These are phyloP conservation scores for Cyanodermella asteris DNA, from an alignment of 2,329 filamentous ascomycete species.

Conservation along the genomic window DNA sequence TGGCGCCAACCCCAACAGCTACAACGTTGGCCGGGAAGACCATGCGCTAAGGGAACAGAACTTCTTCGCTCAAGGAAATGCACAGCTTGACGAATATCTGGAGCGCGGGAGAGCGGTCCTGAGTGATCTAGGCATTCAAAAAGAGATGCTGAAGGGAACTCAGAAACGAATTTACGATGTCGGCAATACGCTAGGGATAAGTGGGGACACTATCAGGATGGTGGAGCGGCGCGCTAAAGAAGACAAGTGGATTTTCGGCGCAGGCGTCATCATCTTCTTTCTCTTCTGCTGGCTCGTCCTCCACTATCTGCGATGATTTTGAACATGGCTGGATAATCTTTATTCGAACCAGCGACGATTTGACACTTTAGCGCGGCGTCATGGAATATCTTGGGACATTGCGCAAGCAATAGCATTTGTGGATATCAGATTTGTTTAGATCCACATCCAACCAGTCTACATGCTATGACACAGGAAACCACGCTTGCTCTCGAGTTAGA, in stretches of 20 bases:
- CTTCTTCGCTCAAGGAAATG: constrained; percentile 65
- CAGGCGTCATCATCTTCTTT: constrained; percentile 68
- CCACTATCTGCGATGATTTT: constrained; percentile 49
- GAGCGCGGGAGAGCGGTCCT: constrained; percentile 78
- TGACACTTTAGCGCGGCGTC: constrained; percentile 3
- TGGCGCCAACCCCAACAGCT: constrained; percentile 29
- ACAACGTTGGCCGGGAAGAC: constrained; percentile 48
- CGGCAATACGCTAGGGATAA: constrained; percentile 80
- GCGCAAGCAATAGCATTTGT: too few relatives aligned
- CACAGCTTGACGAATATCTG: constrained; percentile 80
- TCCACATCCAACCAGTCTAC: too few relatives aligned
- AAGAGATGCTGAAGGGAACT: constrained; percentile 86
- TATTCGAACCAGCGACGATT: too few relatives aligned
- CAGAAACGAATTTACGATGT: constrained; percentile 80
- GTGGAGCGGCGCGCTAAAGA: constrained; percentile 77
- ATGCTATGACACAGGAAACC: too few relatives aligned
- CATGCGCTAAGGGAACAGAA: constrained; percentile 77
- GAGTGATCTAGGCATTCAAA: constrained; percentile 68
- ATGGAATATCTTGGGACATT: too few relatives aligned
- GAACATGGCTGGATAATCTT: neutral
- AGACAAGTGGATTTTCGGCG: constrained; percentile 97
- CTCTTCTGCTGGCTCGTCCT: constrained; percentile 79
- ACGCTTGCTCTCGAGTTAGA: too few relatives aligned
- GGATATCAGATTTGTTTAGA: too few relatives aligned
- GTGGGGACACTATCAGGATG: constrained; percentile 92